Evolutionary conservation across 78 protist genomes (phyloP), one percentile per base, ranked within the genome.

Genomic region (Mastigamoeba balamuthi): DNA sequence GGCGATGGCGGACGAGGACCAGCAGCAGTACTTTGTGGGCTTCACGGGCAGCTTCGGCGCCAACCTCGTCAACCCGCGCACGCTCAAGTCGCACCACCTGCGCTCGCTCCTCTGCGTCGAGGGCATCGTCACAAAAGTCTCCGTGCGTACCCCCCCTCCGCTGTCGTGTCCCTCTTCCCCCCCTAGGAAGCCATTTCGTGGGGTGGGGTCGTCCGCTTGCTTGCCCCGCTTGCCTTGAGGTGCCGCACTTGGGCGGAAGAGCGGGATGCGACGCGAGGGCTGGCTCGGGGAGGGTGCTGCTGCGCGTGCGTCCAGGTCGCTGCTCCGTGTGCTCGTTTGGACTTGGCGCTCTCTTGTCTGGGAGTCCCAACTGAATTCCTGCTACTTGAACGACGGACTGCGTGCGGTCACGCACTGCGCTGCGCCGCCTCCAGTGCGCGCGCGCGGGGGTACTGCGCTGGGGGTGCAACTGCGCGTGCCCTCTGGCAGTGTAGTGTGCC

Each of bases 101-200:
- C 84, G 93, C 28, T 0, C 30, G 30, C 37, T 95, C 30, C 97
- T 98, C 23, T 39, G 82, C 40, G 52, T 98, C 40, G 97, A 97
- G 52, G 99, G 99, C 39, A 96, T 98, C 66, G 95, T 95, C 2
- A 97, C 98, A 17, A 89, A 92, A 6, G 88, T 97, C 74, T 4
- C 68, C 23, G n/a, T 1, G 23, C 17, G 40, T 33, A 9, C 4
- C 25, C 40, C 2, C 40, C 58, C 29, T 44, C 40, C 33, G n/a
- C 42, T n/a, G 28, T 39, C 28, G 37, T 35, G 6, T 8, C 35
- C 4, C 40, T 53, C 29, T 37, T 4, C n/a, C 58, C 27, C 23
- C 53, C 2, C 17, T 33, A 68, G 73, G 72, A n/a, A n/a, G n/a
- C 40, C 72, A 81, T 25, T 72, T 84, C 41, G 84, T 84, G 25